Evolutionary conservation across 73 alveolate species (phyloP), one percentile per base, ranked within the genome.

Genomic region (Breviolum minutum): DNA sequence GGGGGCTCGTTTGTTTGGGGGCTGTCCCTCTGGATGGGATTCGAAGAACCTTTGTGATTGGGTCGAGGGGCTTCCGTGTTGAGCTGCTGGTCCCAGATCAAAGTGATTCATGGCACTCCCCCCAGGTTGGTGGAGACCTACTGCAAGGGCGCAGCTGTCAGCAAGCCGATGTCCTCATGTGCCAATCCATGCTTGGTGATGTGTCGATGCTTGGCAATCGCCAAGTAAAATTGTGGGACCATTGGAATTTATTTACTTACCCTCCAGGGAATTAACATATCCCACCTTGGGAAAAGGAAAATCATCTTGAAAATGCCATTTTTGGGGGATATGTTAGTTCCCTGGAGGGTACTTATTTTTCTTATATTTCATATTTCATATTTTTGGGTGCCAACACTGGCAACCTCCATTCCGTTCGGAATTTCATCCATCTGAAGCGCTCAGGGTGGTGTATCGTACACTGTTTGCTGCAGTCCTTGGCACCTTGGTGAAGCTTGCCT

Each of bases 391-490:
- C 54, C 54, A 40, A 40, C 54, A 40, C 3, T 40, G 54, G 54
- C 54, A 40, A 40, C 54, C 54, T 40, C 54, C 5, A 40, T 40
- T 0, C 54, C 3, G 54, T 40, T 2, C 54, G 54, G 54, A 40
- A 40, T 40, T 40, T 40, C 54, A n/a, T 40, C 48, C 60, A 74
- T 24, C 54, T n/a, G 62, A 10, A 32, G 61, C 62, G 32, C 62
- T 9, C 19, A 88, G 95, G 84, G 24, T 68, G 66, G 95, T 88
- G 68, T 88, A 29, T 70, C 84, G 70, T 11, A 88, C 95, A 11
- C 27, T 88, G 85, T 22, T 66, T 24, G 84, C 85, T 9, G 95
- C 95, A 5, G 71, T 88, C 29, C 64, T 88, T 26, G 95, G 95
- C 63, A 68, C 85, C 13, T 20, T 88, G 26, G 84, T 88, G 95